A percentile compares a stretch with the other conserved stretches of the same genome.
These are phyloP conservation scores for Tetradesmus lagerheimii DNA, from an alignment of 139 green algal genomes.

Conservation along the genomic window DNA sequence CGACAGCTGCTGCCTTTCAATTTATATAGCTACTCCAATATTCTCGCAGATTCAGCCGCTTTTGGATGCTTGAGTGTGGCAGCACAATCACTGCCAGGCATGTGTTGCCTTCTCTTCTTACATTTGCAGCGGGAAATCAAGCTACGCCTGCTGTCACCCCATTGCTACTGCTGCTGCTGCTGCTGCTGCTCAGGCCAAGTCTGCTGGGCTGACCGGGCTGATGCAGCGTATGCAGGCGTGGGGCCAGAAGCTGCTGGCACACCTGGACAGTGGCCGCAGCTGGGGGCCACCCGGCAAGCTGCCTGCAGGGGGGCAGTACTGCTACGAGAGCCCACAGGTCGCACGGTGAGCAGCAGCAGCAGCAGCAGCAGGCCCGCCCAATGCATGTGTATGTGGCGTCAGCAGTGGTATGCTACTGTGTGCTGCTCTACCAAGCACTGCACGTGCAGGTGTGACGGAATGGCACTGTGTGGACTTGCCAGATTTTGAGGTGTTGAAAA, in stretches of 20 bases:
- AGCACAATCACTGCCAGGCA: no score
- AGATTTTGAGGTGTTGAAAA: neutral
- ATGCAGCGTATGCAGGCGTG: constrained; percentile 40
- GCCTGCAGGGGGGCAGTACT: constrained; percentile 66
- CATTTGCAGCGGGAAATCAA: no score
- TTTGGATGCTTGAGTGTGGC: no score
- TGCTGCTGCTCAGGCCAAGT: neutral
- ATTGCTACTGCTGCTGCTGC: neutral
- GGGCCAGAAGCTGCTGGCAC: constrained; percentile 37
- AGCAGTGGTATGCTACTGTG: neutral
- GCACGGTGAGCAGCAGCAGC: constrained; percentile 62
- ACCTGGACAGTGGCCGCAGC: constrained; percentile 28
- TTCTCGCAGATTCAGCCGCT: no score
- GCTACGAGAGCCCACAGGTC: constrained; percentile 78
- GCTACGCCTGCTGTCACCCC: neutral
- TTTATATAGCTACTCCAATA: no score
- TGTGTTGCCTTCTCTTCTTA: no score
- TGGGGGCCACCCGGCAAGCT: constrained; percentile 65
- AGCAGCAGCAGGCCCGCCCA: constrained; percentile 45
- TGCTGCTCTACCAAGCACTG: no score
- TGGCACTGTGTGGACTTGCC: no score
- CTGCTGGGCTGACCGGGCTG: constrained; percentile 8
- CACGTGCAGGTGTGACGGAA: no score
- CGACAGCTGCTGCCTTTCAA: neutral
- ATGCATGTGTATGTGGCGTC: neutral